These are phyloP conservation scores for Onygenales sp. DNA, from an alignment of 2,329 filamentous ascomycete genomes.

Conservation along the genomic window DNA sequence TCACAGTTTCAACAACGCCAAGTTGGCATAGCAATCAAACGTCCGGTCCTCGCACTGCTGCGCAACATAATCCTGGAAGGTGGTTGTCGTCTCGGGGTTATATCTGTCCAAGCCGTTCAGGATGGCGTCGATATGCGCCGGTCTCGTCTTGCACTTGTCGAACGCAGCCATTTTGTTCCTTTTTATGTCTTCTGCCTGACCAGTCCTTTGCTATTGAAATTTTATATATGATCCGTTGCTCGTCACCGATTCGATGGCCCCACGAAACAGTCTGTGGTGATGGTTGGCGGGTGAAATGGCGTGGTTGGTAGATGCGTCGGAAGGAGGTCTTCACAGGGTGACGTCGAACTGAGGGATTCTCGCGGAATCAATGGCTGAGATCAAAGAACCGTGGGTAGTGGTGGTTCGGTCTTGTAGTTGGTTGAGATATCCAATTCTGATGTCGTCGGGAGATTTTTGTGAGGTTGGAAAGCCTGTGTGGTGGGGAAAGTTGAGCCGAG, in stretches of 20 bases:
- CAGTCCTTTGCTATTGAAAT: no score
- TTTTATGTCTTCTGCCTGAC: constrained; percentile 8
- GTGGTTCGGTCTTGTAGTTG: not conserved
- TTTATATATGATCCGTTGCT: no score
- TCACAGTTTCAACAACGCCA: constrained; percentile 94
- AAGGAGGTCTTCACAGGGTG: no score
- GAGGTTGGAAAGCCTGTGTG: not conserved
- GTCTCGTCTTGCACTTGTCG: constrained; percentile 86
- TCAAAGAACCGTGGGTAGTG: not conserved
- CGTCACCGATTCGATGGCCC: no score
- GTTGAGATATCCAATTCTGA: not conserved
- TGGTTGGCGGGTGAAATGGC: no score
- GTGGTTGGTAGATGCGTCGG: no score
- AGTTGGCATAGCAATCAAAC: constrained; percentile 92
- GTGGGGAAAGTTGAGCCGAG: not conserved
- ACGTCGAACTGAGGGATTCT: no score
- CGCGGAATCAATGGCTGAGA: no score
- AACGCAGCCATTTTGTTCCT: constrained; percentile 36
- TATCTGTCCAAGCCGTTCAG: constrained; percentile 97
- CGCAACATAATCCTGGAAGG: constrained; percentile 89
- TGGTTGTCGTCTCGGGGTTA: constrained; percentile 89
- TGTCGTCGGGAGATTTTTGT: not conserved
- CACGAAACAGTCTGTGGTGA: no score
- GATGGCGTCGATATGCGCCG: constrained; percentile 83
- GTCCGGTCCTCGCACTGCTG: constrained; percentile 93